Evolutionary conservation across 306 rosid species (phyloP).

Genomic region (Senna tora): DNA sequence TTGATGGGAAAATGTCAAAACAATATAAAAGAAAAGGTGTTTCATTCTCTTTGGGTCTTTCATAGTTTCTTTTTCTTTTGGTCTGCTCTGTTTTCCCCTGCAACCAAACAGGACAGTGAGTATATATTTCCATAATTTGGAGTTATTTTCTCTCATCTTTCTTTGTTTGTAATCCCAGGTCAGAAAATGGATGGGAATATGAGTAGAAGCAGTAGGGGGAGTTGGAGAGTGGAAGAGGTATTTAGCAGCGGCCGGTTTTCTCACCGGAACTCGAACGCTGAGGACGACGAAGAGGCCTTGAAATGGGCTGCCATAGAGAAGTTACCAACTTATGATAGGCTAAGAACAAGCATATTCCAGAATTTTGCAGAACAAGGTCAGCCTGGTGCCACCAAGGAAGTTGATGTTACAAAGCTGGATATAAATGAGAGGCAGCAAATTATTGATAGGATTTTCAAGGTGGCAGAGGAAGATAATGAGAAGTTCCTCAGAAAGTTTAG

Average conservation of each 20-base stretch:
- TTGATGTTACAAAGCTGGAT: conserved; percentile 74
- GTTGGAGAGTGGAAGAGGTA: conserved; percentile 81
- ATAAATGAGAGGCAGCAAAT: conserved; percentile 61
- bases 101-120: too few relatives aligned
- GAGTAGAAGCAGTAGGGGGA: conserved; percentile 63
- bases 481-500: conserved; percentile 69
- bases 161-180: too few relatives aligned
- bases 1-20: too few relatives aligned
- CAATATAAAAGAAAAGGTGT: too few relatives aligned
- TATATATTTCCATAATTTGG: too few relatives aligned
- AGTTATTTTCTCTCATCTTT: too few relatives aligned
- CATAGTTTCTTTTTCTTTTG: too few relatives aligned
- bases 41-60: too few relatives aligned
- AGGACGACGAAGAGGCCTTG: conserved; percentile 89
- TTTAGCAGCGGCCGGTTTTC: conserved; percentile 55
- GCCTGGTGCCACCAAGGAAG: conserved; percentile 57
- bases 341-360: conserved; percentile 76
- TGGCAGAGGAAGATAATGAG: conserved; percentile 90
- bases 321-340: conserved; percentile 80
- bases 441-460: conserved; percentile 72
- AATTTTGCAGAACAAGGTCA: conserved; percentile 43
- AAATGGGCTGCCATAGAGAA: conserved; percentile 95
- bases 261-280: conserved; percentile 49
- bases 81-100: too few relatives aligned
- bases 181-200: conserved; percentile 57